Conservation (phyloP, 2,329 filamentous ascomycete genomes). For the Trichoderma oligosporum region DNA sequence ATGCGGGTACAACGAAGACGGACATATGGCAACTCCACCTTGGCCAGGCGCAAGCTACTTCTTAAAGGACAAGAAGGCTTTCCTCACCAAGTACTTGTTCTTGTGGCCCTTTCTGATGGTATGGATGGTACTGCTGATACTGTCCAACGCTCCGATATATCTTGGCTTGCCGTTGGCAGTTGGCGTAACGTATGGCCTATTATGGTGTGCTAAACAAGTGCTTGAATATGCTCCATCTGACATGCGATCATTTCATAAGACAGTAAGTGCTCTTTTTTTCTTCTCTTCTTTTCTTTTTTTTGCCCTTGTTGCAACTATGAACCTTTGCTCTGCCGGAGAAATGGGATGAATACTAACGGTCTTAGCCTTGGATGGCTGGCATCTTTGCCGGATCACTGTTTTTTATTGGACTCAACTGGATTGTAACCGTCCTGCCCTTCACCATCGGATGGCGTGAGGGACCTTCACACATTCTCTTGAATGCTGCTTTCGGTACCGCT, state of each 20-base stretch:
- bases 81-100: slow-evolving; percentile 84
- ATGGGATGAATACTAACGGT: not conserved
- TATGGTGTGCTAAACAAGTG: slow-evolving; percentile 73
- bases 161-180: slow-evolving; percentile 69
- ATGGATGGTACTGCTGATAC: slow-evolving; percentile 64
- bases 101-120: slow-evolving; percentile 80
- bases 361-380: slow-evolving; percentile 81
- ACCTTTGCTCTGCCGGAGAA: too few relatives aligned
- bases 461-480: slow-evolving; percentile 62
- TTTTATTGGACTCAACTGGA: slow-evolving; percentile 72
- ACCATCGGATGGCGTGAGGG: slow-evolving; percentile 25
- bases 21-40: slow-evolving; percentile 62
- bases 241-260: slow-evolving; percentile 87
- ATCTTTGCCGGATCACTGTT: slow-evolving; percentile 88
- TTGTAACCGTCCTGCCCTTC: slow-evolving; percentile 64
- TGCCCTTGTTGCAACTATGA: too few relatives aligned
- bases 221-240: slow-evolving; percentile 80
- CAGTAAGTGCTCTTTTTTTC: slow-evolving; percentile 51
- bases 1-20: slow-evolving; percentile 78
- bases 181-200: slow-evolving; percentile 63
- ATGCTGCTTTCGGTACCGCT: slow-evolving; percentile 66
- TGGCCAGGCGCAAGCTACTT: slow-evolving; percentile 71
- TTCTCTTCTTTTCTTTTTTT: not conserved
- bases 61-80: slow-evolving; percentile 70
- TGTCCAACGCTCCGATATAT: slow-evolving; percentile 71